Evolutionary conservation across 2,329 filamentous ascomycete species (phyloP), one percentile per base, ranked within the genome.

Genomic region (Phyllosticta citriasiana): DNA sequence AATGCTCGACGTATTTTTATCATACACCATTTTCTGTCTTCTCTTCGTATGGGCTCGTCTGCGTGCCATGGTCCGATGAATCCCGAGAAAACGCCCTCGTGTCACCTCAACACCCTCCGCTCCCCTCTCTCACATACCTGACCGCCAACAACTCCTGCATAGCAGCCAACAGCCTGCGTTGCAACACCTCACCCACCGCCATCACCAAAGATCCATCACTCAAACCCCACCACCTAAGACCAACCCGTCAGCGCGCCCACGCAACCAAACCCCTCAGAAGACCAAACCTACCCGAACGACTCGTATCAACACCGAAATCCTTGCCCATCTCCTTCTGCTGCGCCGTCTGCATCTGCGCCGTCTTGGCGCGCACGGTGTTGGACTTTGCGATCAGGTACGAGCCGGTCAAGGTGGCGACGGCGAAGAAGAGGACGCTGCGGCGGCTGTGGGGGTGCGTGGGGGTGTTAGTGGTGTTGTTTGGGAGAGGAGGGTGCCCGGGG

Each of bases 371-470:
- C 19, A 72, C 50, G 2, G 67, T 62, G 52, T 64, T 68, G 24
- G 71, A 70, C 60, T 71, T 74, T 25, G 73, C 27, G 35, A 71
- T 65, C 54, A 72, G 60, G 59, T 71, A 73, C 6, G 70, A 69
- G 54, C 70, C 68, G 24, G 69, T 68, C 16, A 75, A 64, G 6
- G 71, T 69, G 19, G 70, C 27, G 9, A 71, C 53, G 30, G 71
- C 70, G 52, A 74, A 59, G 52, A 73, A 57, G 6, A 69, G 62
- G 62, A 74, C 53, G 53, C 67, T 72, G 59, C 71, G 72, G 54
- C 70, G 65, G 54, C 73, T 74, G 64, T 51, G 54, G 53, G 19
- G 12, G 52, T 53, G 52, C 19, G 19, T 22, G 19, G 1, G 19
- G 19, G 52, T 53, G 19, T 22, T 19, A 25, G 19, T 53, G 9